These are phyloP conservation scores for Penicillium sp. DNA, from an alignment of 2,329 filamentous ascomycete genomes.

Conservation along the genomic window DNA sequence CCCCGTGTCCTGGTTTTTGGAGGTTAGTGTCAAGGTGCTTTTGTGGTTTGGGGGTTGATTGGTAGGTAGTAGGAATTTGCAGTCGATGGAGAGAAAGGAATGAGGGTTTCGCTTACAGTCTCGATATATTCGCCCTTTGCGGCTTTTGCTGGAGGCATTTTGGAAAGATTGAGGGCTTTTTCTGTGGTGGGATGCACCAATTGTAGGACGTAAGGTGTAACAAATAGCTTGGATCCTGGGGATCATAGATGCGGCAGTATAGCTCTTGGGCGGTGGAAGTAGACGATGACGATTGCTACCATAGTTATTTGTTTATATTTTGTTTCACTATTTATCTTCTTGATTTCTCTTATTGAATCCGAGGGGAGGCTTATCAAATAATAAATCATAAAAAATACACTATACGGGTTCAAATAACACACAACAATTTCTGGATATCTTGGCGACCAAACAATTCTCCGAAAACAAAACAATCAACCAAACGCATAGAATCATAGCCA, in stretches of 20 bases:
- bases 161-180: not conserved
- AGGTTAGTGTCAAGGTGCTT: constrained; percentile 3
- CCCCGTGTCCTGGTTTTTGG: constrained; percentile 72
- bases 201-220: not conserved
- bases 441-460: constrained; percentile 12
- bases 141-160: constrained; percentile 70
- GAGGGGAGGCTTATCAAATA: too few relatives aligned
- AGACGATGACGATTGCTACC: not conserved
- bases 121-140: constrained; percentile 94
- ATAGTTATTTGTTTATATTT: too few relatives aligned
- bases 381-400: constrained; percentile 15
- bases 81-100: not conserved
- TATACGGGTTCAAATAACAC: constrained; percentile 15
- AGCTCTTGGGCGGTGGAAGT: not conserved
- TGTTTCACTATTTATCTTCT: not conserved
- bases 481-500: constrained; percentile 14
- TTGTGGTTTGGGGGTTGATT: not conserved
- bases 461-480: constrained; percentile 16
- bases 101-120: constrained; percentile 61
- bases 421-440: constrained; percentile 26
- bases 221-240: not conserved
- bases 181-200: not conserved
- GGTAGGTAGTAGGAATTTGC: constrained; percentile 1
- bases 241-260: constrained; percentile 7
- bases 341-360: not conserved